These are phyloP conservation scores for Kodamaea lidongshanica DNA, from an alignment of 805 yeast species.

Conservation along the genomic window DNA sequence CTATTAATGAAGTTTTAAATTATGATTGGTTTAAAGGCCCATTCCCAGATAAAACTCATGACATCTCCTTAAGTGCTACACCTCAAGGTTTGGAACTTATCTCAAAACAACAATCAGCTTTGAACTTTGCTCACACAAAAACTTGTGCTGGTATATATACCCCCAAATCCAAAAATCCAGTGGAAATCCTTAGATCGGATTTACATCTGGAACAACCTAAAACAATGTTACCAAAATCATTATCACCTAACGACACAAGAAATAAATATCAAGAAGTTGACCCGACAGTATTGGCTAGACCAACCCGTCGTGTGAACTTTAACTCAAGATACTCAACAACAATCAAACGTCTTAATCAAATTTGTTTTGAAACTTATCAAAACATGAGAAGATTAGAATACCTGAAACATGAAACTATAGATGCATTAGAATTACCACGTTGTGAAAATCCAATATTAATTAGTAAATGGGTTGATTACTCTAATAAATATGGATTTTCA, in stretches of 20 bases:
- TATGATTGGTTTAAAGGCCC: constrained; percentile 85
- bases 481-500: constrained; percentile 91
- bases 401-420: constrained; percentile 28
- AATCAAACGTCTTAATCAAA: constrained; percentile 32
- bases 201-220: constrained; percentile 62
- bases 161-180: constrained; percentile 52
- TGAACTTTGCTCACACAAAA: constrained; percentile 63
- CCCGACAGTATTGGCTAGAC: constrained; percentile 27
- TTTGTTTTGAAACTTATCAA: constrained; percentile 31
- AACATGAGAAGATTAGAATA: constrained; percentile 40
- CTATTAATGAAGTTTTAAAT: constrained; percentile 68
- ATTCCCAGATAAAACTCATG: constrained; percentile 68
- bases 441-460: constrained; percentile 63
- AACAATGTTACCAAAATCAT: constrained; percentile 74
- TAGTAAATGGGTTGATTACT: constrained; percentile 97
- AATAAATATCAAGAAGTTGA: constrained; percentile 75
- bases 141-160: constrained; percentile 56
- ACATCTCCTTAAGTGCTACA: constrained; percentile 52
- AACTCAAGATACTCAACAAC: constrained; percentile 33
- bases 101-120: constrained; percentile 53
- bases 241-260: constrained; percentile 89
- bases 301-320: constrained; percentile 34
- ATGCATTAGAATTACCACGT: constrained; percentile 33
- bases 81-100: constrained; percentile 55
- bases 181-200: constrained; percentile 63